Evolutionary conservation across 257 asterid genomes (phyloP).

Genomic region (Anisodus acutangulus): DNA sequence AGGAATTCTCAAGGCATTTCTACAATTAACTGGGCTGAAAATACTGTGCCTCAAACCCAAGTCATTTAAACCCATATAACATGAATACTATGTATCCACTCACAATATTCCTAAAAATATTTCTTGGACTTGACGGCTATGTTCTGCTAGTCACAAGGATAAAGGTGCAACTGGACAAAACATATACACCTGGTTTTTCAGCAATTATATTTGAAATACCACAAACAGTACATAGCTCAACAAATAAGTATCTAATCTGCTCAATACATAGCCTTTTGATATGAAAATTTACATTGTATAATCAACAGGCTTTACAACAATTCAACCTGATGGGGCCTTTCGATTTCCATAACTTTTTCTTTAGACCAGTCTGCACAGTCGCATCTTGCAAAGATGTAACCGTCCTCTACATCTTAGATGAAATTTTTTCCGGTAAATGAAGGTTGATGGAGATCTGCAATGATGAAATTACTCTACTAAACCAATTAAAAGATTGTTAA

Average conservation of each 20-base stretch:
- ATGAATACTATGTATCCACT: no score
- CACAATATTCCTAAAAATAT: neutral
- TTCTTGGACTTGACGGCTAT: neutral
- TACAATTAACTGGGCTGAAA: neutral
- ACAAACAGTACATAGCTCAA: neutral
- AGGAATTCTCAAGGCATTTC: neutral
- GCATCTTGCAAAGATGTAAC: neutral
- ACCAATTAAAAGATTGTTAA: neutral
- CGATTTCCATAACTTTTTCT: neutral
- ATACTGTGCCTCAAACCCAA: neutral
- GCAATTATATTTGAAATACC: neutral
- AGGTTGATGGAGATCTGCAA: neutral
- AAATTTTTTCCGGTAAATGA: neutral
- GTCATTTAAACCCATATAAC: no score
- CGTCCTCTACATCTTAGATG: neutral
- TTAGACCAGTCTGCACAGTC: neutral
- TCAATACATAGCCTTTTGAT: neutral
- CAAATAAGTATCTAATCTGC: no score
- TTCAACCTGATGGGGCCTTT: neutral
- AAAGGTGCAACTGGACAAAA: neutral
- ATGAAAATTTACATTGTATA: neutral
- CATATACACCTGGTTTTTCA: neutral
- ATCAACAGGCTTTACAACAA: neutral
- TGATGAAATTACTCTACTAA: neutral
- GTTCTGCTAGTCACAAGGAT: neutral